phyloP scores from a whole-genome alignment of 768 basidiomycete genomes.

The Lyophyllum atratum region DNA sequence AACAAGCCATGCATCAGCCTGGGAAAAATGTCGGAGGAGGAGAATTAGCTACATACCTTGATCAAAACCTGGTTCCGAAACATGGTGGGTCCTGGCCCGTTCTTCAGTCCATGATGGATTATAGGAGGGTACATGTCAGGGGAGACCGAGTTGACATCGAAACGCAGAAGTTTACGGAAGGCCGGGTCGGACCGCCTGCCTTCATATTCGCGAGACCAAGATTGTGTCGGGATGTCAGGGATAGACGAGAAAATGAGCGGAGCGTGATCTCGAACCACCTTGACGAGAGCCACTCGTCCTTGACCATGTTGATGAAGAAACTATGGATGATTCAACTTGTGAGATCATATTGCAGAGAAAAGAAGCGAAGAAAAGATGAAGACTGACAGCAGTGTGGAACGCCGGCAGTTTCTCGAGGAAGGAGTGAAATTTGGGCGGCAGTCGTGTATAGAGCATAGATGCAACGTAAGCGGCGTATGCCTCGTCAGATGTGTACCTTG shows the following conservation, averaged over 20 bases:
- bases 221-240: neutral
- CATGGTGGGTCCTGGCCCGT: neutral
- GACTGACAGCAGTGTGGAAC: slow-evolving; percentile 35
- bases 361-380: neutral
- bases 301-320: neutral
- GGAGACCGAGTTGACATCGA: neutral
- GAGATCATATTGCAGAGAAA: neutral
- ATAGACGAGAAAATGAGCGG: neutral
- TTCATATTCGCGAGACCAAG: neutral
- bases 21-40: neutral
- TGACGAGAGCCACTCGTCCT: neutral
- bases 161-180: slow-evolving; percentile 29
- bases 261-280: neutral
- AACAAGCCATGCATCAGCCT: neutral
- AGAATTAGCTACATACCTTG: neutral
- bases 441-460: neutral
- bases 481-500: neutral
- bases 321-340: neutral
- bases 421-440: neutral
- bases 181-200: no score
- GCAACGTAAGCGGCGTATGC: neutral
- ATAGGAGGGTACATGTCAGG: neutral
- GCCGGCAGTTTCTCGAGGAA: slow-evolving; percentile 22
- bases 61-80: neutral
- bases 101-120: neutral